These are phyloP conservation scores for Diaporthe caulivora DNA, from an alignment of 2,329 filamentous ascomycete species.

Conservation along the genomic window DNA sequence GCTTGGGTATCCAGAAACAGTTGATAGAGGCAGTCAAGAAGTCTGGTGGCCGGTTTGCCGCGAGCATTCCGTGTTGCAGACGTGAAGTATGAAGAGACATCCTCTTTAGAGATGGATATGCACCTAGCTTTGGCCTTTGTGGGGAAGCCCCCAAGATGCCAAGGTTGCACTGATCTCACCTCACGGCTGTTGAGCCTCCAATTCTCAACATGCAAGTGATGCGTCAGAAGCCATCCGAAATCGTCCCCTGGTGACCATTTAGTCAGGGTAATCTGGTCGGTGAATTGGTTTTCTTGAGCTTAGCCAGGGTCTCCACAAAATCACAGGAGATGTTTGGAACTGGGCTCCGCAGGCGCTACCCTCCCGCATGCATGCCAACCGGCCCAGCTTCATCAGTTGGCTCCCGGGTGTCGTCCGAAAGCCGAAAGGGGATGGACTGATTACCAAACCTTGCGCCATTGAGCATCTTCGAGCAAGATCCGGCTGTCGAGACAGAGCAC, in stretches of 20 bases:
- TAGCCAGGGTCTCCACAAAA: not conserved
- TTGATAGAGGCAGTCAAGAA: not conserved
- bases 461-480: constrained; percentile 16
- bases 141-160: constrained; percentile 14
- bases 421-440: constrained; percentile 4
- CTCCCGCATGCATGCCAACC: not conserved
- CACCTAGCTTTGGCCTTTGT: not conserved
- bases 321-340: not conserved
- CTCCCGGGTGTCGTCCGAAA: not conserved
- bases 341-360: constrained; percentile 12
- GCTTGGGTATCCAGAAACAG: not conserved
- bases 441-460: constrained; percentile 4
- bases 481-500: not conserved
- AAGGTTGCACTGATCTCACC: constrained; percentile 20
- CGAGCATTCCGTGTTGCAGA: not conserved
- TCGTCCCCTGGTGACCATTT: not conserved
- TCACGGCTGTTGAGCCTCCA: constrained; percentile 7
- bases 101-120: not conserved
- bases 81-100: not conserved
- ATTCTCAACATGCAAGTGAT: not conserved
- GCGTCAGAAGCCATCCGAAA: constrained; percentile 14
- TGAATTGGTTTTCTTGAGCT: not conserved
- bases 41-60: not conserved
- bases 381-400: constrained; percentile 9
- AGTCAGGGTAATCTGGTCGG: not conserved